A percentile compares a stretch with the other conserved stretches of the same genome.
Conservation (phyloP, 2,329 filamentous ascomycete genomes). For the Dothidotthia symphoricarpi region DNA sequence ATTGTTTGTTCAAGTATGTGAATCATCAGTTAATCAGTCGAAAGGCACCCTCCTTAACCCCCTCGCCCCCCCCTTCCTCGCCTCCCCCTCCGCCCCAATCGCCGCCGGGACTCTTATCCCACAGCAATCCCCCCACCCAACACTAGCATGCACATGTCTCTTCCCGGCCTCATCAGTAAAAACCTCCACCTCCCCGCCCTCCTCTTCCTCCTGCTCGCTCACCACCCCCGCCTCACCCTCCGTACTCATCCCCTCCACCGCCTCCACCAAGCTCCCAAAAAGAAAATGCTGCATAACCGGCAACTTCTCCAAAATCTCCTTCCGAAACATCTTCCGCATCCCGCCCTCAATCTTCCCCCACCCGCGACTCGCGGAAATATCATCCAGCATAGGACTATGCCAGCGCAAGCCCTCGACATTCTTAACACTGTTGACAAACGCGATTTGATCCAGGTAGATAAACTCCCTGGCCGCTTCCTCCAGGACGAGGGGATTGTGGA, state of each 20-base stretch:
- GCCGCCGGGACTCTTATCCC: slow-evolving; percentile 97
- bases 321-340: slow-evolving; percentile 96
- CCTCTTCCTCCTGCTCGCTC: slow-evolving; percentile 43
- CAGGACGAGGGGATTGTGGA: slow-evolving; percentile 83
- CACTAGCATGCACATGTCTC: slow-evolving; percentile 66
- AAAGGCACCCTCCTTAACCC: slow-evolving; percentile 75
- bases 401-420: slow-evolving; percentile 90
- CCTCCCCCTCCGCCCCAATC: slow-evolving; percentile 84
- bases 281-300: slow-evolving; percentile 99
- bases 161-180: slow-evolving; percentile 64
- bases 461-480: slow-evolving; percentile 84
- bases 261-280: slow-evolving; percentile 82
- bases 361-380: slow-evolving; percentile 84
- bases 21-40: too few relatives aligned
- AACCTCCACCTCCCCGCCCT: slow-evolving; percentile 51
- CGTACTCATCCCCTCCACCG: slow-evolving; percentile 75
- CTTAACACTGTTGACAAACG: slow-evolving; percentile 94
- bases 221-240: slow-evolving; percentile 53
- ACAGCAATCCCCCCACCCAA: slow-evolving; percentile 90
- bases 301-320: slow-evolving; percentile 86
- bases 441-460: slow-evolving; percentile 87
- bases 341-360: slow-evolving; percentile 93
- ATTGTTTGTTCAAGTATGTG: too few relatives aligned
- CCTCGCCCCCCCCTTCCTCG: slow-evolving; percentile 67
- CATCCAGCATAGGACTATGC: slow-evolving; percentile 98